A percentile compares a stretch with the other conserved stretches of the same genome.
These are phyloP conservation scores for Carallia brachiata DNA, from an alignment of 345 rosid genomes.

Conservation along the genomic window DNA sequence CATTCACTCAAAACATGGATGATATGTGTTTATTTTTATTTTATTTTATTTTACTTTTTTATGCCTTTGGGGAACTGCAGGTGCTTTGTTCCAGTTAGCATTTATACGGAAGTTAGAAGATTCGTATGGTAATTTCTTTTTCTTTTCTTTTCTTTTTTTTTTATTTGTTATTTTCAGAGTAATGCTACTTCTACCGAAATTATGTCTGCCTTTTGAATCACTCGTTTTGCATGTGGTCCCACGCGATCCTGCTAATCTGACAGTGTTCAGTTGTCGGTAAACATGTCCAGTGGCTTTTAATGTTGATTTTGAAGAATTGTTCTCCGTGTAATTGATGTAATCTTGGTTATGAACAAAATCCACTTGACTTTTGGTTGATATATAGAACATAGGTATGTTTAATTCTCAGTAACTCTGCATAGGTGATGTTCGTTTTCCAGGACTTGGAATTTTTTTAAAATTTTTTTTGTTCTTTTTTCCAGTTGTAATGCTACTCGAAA, in stretches of 20 bases:
- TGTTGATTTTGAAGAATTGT: not conserved
- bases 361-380: not conserved
- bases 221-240: no score
- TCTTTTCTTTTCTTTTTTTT: not conserved
- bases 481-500: not conserved
- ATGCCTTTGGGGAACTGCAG: slow-evolving; percentile 42
- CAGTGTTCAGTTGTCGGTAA: no score
- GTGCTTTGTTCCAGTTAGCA: slow-evolving; percentile 83
- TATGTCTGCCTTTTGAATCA: not conserved
- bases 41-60: not conserved
- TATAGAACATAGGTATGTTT: not conserved
- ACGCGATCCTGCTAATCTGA: not conserved
- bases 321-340: not conserved
- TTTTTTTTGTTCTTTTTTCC: not conserved
- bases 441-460: not conserved
- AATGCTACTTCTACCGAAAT: not conserved
- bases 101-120: slow-evolving; percentile 71
- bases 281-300: no score
- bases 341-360: not conserved
- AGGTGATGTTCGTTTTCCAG: not conserved
- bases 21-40: not conserved
- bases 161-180: not conserved
- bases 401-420: not conserved
- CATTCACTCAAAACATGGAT: not conserved
- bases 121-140: slow-evolving; percentile 49